Conservation (phyloP, 2,329 filamentous ascomycete species). For the Fusarium xyrophilum region DNA sequence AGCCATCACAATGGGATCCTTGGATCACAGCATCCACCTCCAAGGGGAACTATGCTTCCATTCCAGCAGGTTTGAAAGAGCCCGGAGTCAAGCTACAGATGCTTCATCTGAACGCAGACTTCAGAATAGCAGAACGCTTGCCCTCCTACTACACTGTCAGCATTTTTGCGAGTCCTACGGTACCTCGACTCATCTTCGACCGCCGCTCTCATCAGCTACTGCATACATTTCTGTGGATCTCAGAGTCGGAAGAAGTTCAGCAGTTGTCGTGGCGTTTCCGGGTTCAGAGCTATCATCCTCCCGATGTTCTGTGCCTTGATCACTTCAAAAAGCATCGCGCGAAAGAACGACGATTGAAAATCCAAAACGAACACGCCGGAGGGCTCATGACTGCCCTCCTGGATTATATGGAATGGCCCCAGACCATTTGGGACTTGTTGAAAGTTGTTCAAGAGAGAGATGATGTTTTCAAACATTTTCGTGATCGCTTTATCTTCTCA, state of each 20-base stretch:
- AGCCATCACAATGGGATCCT: not conserved
- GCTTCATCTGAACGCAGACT: not conserved
- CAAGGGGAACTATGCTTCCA: not conserved
- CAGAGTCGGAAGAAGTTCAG: not conserved
- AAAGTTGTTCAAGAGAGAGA: not conserved
- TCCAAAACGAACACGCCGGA: not conserved
- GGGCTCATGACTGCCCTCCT: not conserved
- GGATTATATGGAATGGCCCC: not conserved
- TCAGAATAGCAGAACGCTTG: not conserved
- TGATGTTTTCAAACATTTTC: not conserved
- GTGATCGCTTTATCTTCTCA: not conserved
- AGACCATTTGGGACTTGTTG: not conserved
- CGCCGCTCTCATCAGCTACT: not conserved
- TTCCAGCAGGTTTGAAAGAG: not conserved
- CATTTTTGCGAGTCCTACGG: not conserved
- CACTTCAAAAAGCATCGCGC: not conserved
- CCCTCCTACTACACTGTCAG: not conserved
- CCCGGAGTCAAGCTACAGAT: not conserved
- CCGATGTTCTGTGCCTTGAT: not conserved
- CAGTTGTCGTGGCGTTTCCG: not conserved
- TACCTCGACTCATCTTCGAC: not conserved
- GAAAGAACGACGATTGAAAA: not conserved
- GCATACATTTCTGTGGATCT: not conserved
- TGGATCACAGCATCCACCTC: not conserved
- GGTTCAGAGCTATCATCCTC: not conserved